Conservation (phyloP, 2,329 filamentous ascomycete genomes). For the Trichoderma simmonsii region DNA sequence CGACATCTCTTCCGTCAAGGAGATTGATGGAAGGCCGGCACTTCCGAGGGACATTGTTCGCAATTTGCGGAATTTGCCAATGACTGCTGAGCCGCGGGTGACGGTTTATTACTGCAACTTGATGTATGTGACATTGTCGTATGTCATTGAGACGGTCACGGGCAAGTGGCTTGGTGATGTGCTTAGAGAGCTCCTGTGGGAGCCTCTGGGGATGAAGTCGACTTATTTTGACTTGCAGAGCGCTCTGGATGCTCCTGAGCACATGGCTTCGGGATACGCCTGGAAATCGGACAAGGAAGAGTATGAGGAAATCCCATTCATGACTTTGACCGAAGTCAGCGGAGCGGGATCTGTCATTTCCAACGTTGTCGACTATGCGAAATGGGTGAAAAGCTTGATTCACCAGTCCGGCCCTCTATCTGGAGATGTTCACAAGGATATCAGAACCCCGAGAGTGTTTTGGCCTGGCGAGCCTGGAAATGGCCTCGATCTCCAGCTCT, state of each 20-base stretch:
- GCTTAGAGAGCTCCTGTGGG: slow-evolving; percentile 41
- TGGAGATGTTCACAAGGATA: slow-evolving; percentile 27
- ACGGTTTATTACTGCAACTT: slow-evolving; percentile 49
- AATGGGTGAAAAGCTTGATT: slow-evolving; percentile 50
- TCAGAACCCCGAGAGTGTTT: slow-evolving; percentile 33
- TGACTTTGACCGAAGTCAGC: slow-evolving; percentile 30
- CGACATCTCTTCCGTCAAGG: slow-evolving; percentile 29
- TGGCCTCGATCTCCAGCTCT: slow-evolving; percentile 25
- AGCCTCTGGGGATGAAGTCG: slow-evolving; percentile 45
- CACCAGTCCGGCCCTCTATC: slow-evolving; percentile 28
- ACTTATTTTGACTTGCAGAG: slow-evolving; percentile 37
- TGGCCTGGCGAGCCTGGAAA: not conserved
- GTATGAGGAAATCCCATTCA: slow-evolving; percentile 28
- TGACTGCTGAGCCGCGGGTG: slow-evolving; percentile 43
- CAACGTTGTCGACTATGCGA: slow-evolving; percentile 48
- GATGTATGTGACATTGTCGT: slow-evolving; percentile 45
- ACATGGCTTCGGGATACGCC: slow-evolving; percentile 42
- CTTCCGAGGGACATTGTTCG: slow-evolving; percentile 37
- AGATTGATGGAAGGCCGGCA: slow-evolving; percentile 32
- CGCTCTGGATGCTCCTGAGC: slow-evolving; percentile 25
- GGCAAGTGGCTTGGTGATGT: slow-evolving; percentile 39
- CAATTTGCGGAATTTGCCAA: slow-evolving; percentile 44
- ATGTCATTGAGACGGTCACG: slow-evolving; percentile 45
- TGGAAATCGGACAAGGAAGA: slow-evolving; percentile 32
- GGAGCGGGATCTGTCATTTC: slow-evolving; percentile 44